A percentile compares a stretch with the other conserved stretches of the same genome.
Conservation (phyloP, 306 rosid species). For the Citrullus amarus region DNA sequence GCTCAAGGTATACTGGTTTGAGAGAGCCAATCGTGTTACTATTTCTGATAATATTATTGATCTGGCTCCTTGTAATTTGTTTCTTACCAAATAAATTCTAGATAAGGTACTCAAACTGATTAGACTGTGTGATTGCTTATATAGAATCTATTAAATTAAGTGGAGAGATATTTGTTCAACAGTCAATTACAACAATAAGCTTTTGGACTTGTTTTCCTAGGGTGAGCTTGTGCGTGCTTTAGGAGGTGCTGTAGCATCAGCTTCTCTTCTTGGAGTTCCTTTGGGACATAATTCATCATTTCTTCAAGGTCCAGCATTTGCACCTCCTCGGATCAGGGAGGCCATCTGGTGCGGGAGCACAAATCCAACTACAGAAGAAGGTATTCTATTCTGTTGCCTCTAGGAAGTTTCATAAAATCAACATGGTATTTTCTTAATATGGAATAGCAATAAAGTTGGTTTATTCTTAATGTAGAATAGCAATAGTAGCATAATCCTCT, state of each 20-base stretch:
- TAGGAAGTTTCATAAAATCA: not conserved
- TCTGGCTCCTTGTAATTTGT: not conserved
- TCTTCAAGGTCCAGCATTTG: conserved; percentile 97
- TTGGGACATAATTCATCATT: conserved; percentile 94
- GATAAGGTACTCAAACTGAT: not conserved
- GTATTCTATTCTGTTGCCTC: conserved; percentile 16
- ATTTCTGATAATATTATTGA: not conserved
- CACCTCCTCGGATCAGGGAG: conserved; percentile 92
- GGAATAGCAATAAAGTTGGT: not conserved
- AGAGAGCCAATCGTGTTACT: too few species aligned
- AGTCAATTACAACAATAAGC: not conserved
- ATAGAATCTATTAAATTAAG: not conserved
- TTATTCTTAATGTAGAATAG: not conserved
- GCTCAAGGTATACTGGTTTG: conserved; percentile 52
- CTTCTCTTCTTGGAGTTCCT: conserved; percentile 94
- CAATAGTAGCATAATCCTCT: not conserved
- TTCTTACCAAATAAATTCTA: not conserved
- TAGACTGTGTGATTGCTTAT: not conserved
- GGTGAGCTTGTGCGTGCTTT: conserved; percentile 90
- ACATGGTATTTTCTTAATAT: not conserved
- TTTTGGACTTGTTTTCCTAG: conserved; percentile 20
- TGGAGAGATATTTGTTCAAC: not conserved
- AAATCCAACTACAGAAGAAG: conserved; percentile 88
- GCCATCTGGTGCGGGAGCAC: conserved; percentile 99
- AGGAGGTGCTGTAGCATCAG: conserved; percentile 66